Base-by-base conservation (phyloP, 2,329 filamentous ascomycete genomes). In the Grosmannia penicillata region DNA sequence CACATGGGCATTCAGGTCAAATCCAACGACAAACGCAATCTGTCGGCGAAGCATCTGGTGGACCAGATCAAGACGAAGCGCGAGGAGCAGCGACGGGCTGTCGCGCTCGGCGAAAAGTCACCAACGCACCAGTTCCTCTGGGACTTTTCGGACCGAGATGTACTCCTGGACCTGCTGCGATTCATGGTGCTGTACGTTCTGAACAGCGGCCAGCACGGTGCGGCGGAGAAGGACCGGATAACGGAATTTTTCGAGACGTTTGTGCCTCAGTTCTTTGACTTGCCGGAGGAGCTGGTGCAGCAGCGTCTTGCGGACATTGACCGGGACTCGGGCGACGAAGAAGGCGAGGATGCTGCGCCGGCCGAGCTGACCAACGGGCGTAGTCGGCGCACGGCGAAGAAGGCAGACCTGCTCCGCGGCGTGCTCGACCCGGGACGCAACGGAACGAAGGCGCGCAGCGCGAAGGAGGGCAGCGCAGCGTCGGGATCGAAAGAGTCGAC, bases 1-100 rank as follows among this genome's bases (percentile, higher is more conserved):
- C 91, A 98, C 53, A 93, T 96, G 71, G 86, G 86, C 17, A 86
- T 93, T 43, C 78, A 85, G 38, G 82, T 85, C 51, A 93, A 91
- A 61, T 75, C 78, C 45, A 78, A 72, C 27, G 91, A 98, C 60
- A 96, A 96, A 71, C 81, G 86, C 48, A 80, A 84, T 47, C 82
- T 95, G 43, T 82, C 89, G 36, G 78, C 81, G 4, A 96, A 96
- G 61, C 82, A 89, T 41, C 74, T 98, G 10, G 79, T 91, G 25
- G 82, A 86, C 49, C 79, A 91, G 43, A 87, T 96, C 53, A 86
- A 91, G 58, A 86, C 84, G 36, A 93, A 86, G 56, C 82, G 89
- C 48, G 87, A 96, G 55, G 87, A 95, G 58, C 82, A 89, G 54
- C 78, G 82, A 52, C 82, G 82, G 11, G 34, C 37, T 7, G 37